Conservation (phyloP, 768 basidiomycete genomes). For the Boletus subcaerulescens region DNA sequence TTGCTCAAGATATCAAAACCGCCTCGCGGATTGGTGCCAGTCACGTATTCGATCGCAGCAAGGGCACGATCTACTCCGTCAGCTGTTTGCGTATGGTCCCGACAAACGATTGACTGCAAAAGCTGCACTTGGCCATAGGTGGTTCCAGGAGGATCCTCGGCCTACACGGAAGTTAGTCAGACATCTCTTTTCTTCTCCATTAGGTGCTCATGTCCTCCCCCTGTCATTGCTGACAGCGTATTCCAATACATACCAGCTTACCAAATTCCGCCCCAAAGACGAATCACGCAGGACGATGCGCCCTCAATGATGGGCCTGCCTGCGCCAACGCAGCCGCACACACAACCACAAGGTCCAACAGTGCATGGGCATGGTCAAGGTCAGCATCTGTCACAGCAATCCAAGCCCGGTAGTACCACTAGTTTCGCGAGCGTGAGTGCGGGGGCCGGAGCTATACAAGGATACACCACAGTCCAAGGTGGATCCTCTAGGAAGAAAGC, state of each 20-base stretch:
- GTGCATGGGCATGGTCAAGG: slow-evolving; percentile 49
- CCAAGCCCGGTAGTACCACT: slow-evolving; percentile 56
- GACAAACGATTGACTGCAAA: slow-evolving; percentile 79
- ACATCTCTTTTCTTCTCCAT: background rate
- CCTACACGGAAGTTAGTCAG: slow-evolving; percentile 78
- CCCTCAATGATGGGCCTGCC: slow-evolving; percentile 79
- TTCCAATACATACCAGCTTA: slow-evolving; percentile 63
- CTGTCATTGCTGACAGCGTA: slow-evolving; percentile 45
- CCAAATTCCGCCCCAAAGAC: slow-evolving; percentile 79
- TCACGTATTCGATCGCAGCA: slow-evolving; percentile 53
- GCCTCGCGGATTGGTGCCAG: slow-evolving; percentile 74
- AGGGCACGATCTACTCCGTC: slow-evolving; percentile 81
- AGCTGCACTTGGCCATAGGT: slow-evolving; percentile 78
- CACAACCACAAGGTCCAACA: slow-evolving; percentile 42
- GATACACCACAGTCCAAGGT: slow-evolving; percentile 31
- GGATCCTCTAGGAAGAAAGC: slow-evolving; percentile 57
- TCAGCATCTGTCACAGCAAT: slow-evolving; percentile 33
- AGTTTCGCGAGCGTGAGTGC: slow-evolving; percentile 65
- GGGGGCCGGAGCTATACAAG: slow-evolving; percentile 40
- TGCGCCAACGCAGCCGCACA: slow-evolving; percentile 41
- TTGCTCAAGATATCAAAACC: slow-evolving; percentile 52
- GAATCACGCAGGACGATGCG: slow-evolving; percentile 91
- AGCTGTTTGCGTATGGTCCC: slow-evolving; percentile 89
- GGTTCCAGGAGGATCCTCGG: slow-evolving; percentile 90
- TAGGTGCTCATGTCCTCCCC: slow-evolving; percentile 4